Evolutionary conservation across 768 basidiomycete genomes (phyloP).

Genomic region (Lactifluus pinguis): DNA sequence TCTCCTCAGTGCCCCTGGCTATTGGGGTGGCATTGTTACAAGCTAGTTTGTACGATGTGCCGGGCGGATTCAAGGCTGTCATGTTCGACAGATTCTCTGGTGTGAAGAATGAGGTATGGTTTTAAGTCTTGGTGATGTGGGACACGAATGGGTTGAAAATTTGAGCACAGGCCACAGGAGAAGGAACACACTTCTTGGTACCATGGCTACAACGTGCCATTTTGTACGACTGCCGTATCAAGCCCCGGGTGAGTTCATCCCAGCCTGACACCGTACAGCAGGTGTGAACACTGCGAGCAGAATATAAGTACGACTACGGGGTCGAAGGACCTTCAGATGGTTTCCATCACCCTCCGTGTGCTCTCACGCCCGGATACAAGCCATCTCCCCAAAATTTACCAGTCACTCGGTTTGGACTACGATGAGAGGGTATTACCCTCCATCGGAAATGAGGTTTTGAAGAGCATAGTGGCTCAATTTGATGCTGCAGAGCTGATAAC

Average conservation of each 20-base stretch:
- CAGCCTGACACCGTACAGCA: background rate
- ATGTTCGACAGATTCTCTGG: slow-evolving; percentile 98
- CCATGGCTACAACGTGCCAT: slow-evolving; percentile 96
- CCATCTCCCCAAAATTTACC: slow-evolving; percentile 90
- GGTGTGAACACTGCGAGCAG: slow-evolving; percentile 31
- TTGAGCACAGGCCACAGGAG: slow-evolving; percentile 58
- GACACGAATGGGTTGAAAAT: background rate
- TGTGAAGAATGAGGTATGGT: slow-evolving; percentile 67
- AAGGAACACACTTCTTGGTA: slow-evolving; percentile 94
- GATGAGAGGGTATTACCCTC: slow-evolving; percentile 97
- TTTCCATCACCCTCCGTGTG: slow-evolving; percentile 92
- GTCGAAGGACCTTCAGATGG: slow-evolving; percentile 98
- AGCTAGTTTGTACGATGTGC: slow-evolving; percentile 51
- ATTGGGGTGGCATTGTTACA: slow-evolving; percentile 37
- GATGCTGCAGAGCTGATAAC: slow-evolving; percentile 96
- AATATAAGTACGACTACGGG: slow-evolving; percentile 99
- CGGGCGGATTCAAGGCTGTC: slow-evolving; percentile 85
- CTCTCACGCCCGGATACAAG: slow-evolving; percentile 86
- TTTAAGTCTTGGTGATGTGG: background rate
- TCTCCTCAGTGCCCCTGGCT: slow-evolving; percentile 58
- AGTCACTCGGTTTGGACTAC: slow-evolving; percentile 89
- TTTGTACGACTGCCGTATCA: slow-evolving; percentile 94
- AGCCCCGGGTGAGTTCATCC: slow-evolving; percentile 64
- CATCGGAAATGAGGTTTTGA: slow-evolving; percentile 96
- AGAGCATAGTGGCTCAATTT: slow-evolving; percentile 97